phyloP scores from a whole-genome alignment of 306 rosid species.

The Dryas alaskensis region DNA sequence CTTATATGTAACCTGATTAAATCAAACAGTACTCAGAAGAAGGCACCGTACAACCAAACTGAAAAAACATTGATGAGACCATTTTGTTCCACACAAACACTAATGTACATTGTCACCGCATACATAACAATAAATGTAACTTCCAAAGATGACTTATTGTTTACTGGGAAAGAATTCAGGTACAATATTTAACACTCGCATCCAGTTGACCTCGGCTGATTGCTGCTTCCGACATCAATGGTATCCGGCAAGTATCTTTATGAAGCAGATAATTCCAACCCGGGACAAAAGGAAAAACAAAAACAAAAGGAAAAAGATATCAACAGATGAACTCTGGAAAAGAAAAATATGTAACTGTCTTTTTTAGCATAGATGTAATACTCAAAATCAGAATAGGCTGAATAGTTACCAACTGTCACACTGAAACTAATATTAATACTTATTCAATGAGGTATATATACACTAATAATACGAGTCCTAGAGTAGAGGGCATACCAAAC shows the following conservation, averaged over 20 bases:
- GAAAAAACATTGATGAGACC: constrained; percentile 39
- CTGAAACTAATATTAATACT: neutral
- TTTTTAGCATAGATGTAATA: neutral
- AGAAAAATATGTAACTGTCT: neutral
- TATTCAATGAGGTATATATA: neutral
- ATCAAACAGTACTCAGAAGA: constrained; percentile 27
- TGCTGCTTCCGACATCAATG: constrained; percentile 82
- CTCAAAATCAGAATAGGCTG: neutral
- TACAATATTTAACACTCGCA: constrained; percentile 75
- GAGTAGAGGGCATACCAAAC: neutral
- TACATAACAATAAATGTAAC: constrained; percentile 29
- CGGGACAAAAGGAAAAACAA: constrained; percentile 23
- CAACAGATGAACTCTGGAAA: neutral
- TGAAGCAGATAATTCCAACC: constrained; percentile 27
- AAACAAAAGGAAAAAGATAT: neutral
- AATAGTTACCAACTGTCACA: too few species aligned
- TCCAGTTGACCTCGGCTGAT: constrained; percentile 78
- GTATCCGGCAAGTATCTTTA: constrained; percentile 96
- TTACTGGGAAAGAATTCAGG: constrained; percentile 37
- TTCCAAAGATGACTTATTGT: constrained; percentile 39
- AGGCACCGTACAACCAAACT: constrained; percentile 38
- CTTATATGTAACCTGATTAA: constrained; percentile 15
- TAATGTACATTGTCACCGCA: constrained; percentile 50
- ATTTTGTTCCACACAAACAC: constrained; percentile 47
- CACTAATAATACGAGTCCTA: neutral